phyloP scores from a whole-genome alignment of 306 rosid species.

The Comarum palustre region DNA sequence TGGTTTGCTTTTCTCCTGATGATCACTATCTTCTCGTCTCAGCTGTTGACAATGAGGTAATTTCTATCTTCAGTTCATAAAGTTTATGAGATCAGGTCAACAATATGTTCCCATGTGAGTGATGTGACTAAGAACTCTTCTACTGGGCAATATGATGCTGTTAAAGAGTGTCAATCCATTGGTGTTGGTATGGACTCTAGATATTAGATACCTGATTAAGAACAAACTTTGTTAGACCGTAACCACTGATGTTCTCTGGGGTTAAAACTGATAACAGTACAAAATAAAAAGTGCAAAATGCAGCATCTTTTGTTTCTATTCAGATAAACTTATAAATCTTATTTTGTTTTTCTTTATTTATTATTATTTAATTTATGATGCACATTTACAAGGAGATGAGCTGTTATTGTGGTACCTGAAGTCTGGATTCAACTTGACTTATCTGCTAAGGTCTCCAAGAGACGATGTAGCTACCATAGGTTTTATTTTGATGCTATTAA shows the following conservation, averaged over 20 bases:
- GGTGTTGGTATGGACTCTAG: background rate
- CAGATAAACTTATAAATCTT: background rate
- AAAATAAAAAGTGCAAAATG: constrained; percentile 3
- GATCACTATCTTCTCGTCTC: constrained; percentile 78
- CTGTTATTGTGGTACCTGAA: background rate
- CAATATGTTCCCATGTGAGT: background rate
- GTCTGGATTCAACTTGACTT: background rate
- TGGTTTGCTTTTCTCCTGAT: constrained; percentile 93
- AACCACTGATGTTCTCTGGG: background rate
- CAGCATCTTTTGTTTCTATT: background rate
- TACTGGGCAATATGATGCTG: background rate
- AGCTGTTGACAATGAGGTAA: constrained; percentile 85
- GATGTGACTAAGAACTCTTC: background rate
- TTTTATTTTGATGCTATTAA: too few relatives aligned
- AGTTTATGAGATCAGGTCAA: constrained; percentile 7
- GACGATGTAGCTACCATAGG: background rate
- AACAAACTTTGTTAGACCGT: background rate
- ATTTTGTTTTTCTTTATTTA: background rate
- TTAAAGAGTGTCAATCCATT: background rate
- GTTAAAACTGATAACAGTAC: background rate
- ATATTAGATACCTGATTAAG: background rate
- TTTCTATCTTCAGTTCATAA: background rate
- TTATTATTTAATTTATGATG: background rate
- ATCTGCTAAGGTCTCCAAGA: background rate
- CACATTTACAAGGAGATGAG: background rate